Conservation (phyloP, 805 yeast species). For the Ogataea ramenticola region DNA sequence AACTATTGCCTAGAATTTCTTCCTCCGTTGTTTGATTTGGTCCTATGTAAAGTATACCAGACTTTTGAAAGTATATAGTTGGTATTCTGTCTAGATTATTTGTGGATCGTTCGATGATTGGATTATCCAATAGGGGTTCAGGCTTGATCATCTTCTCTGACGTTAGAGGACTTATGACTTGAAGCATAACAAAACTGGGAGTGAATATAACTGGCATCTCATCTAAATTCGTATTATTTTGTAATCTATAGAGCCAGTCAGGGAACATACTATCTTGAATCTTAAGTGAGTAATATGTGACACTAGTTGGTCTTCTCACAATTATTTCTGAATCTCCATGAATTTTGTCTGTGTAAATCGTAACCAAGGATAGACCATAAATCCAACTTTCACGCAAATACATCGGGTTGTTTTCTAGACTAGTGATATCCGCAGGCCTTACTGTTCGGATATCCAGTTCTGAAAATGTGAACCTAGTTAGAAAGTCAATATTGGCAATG, state of each 20-base stretch:
- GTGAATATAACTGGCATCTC: constrained; percentile 10
- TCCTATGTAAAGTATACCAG: constrained; percentile 72
- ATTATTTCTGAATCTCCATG: constrained; percentile 47
- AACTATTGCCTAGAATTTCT: constrained; percentile 55
- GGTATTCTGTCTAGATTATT: constrained; percentile 68
- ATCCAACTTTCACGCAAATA: constrained; percentile 43
- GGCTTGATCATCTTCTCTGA: constrained; percentile 10
- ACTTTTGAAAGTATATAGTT: constrained; percentile 67
- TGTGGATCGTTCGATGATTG: constrained; percentile 44
- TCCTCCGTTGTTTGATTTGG: constrained; percentile 56
- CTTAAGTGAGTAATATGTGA: constrained; percentile 36
- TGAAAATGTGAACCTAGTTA: constrained; percentile 58
- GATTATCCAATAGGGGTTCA: constrained; percentile 15
- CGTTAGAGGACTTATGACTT: constrained; percentile 9
- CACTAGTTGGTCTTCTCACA: constrained; percentile 64
- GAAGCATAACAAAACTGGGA: constrained; percentile 15
- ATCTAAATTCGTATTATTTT: constrained; percentile 14
- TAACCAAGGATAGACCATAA: constrained; percentile 47
- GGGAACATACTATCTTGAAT: constrained; percentile 34
- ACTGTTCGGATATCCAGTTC: constrained; percentile 48
- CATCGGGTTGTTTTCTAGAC: constrained; percentile 14
- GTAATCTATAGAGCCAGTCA: constrained; percentile 10
- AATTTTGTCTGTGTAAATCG: constrained; percentile 44
- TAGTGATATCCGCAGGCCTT: constrained; percentile 8
- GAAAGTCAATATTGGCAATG: constrained; percentile 58